These are phyloP conservation scores for Ogataea siamensis DNA, from an alignment of 805 yeast genomes.

Conservation along the genomic window DNA sequence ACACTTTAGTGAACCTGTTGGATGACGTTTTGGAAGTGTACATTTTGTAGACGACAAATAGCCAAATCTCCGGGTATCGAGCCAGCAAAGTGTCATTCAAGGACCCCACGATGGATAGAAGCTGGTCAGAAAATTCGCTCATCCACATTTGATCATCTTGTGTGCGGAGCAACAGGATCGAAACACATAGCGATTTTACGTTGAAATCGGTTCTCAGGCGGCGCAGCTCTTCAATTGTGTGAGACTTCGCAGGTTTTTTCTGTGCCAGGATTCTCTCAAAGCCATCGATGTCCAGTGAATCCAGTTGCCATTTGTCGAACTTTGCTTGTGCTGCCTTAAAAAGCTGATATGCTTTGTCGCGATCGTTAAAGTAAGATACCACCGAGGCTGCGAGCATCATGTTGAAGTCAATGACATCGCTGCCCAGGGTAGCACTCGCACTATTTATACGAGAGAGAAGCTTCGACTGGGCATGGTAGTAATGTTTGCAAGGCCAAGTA, in stretches of 20 bases:
- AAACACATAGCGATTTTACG: constrained; percentile 30
- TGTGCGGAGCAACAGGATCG: constrained; percentile 26
- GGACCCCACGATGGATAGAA: constrained; percentile 18
- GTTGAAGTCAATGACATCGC: constrained; percentile 24
- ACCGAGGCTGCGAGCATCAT: constrained; percentile 33
- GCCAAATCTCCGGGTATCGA: constrained; percentile 34
- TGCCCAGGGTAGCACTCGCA: constrained; percentile 15
- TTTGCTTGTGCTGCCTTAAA: constrained; percentile 31
- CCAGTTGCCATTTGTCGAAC: constrained; percentile 34
- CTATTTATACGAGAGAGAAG: constrained; percentile 25
- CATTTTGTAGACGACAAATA: constrained; percentile 28
- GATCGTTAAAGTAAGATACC: constrained; percentile 24
- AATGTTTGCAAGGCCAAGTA: constrained; percentile 21
- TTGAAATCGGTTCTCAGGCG: constrained; percentile 27
- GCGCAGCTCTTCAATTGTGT: constrained; percentile 18
- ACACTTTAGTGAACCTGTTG: constrained; percentile 16
- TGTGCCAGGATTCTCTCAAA: constrained; percentile 26
- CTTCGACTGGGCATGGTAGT: constrained; percentile 27
- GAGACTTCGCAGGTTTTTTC: constrained; percentile 2
- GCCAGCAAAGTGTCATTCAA: constrained; percentile 21
- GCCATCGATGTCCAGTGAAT: constrained; percentile 32
- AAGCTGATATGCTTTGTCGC: constrained; percentile 24
- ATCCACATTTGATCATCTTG: constrained; percentile 12
- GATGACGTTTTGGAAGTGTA: constrained; percentile 19
- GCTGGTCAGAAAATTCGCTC: constrained; percentile 16